Percentiles rank a stretch among this genome's conserved stretches.
phyloP scores from a whole-genome alignment of 2,329 filamentous ascomycete genomes.

The Shiraia sp. region DNA sequence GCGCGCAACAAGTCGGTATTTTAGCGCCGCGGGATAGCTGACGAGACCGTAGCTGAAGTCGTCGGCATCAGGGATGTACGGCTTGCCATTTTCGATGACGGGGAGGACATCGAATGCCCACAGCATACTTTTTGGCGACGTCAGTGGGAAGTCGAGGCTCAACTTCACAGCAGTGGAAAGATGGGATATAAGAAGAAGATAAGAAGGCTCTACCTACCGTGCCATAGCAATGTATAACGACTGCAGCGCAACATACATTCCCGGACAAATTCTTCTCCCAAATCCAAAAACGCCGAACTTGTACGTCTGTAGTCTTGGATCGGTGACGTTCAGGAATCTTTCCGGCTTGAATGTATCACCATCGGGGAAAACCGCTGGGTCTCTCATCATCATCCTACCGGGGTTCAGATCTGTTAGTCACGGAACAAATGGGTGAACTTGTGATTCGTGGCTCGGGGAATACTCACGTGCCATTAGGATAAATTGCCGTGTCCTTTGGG shows the following conservation, averaged over 20 bases:
- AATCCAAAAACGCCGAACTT: conserved; percentile 9
- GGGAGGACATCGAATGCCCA: conserved; percentile 10
- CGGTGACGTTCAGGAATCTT: conserved; percentile 7
- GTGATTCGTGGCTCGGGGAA: conserved; percentile 3
- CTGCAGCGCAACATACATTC: conserved; percentile 10
- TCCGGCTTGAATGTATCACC: conserved; percentile 8
- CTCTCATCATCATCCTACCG: conserved; percentile 8
- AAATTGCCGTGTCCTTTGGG: conserved; percentile 7
- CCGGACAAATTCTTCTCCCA: conserved; percentile 9
- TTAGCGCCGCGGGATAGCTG: conserved; percentile 9
- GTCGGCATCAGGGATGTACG: conserved; percentile 9
- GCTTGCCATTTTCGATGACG: conserved; percentile 10
- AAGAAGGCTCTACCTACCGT: conserved; percentile 8
- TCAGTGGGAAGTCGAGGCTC: conserved; percentile 7
- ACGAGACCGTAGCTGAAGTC: conserved; percentile 11
- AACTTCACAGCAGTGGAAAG: conserved; percentile 7
- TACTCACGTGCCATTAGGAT: conserved; percentile 9
- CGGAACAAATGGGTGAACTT: conserved; percentile 4
- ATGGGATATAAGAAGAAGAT: conserved; percentile 3
- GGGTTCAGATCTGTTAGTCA: conserved; percentile 9
- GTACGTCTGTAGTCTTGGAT: conserved; percentile 8
- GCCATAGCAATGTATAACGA: conserved; percentile 9
- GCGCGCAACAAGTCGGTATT: conserved; percentile 11
- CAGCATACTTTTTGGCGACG: conserved; percentile 8
- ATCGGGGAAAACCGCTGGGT: conserved; percentile 8